Evolutionary conservation across 495 filamentous ascomycete genomes (phyloP).

Genomic region (Penicillium angulare): DNA sequence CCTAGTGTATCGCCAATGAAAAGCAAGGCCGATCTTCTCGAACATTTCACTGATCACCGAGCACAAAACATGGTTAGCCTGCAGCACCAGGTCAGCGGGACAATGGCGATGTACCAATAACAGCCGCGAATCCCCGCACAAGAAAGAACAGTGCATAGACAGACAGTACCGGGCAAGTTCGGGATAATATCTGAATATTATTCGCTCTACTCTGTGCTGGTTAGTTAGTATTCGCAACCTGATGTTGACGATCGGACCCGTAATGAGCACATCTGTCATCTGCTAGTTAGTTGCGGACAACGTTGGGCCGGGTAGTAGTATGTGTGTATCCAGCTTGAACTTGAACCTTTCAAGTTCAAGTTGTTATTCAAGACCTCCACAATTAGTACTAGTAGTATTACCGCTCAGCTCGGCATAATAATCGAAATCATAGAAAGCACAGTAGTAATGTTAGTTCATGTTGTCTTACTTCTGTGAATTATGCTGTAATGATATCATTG

Average conservation of each 20-base stretch:
- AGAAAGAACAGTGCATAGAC: background rate
- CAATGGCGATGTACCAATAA: conserved; percentile 1
- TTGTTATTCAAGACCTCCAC: background rate
- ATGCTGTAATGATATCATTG: background rate
- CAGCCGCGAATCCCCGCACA: background rate
- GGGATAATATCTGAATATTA: too few species aligned
- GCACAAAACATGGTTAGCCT: background rate
- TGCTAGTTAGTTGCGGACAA: too few species aligned
- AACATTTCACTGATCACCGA: background rate
- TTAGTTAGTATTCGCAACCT: too few species aligned
- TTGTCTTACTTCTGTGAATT: too few species aligned
- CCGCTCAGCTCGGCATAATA: background rate
- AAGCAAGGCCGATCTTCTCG: too few species aligned
- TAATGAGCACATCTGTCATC: too few species aligned
- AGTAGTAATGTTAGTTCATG: background rate
- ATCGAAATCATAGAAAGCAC: background rate
- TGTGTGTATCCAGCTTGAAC: too few species aligned
- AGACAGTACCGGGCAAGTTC: background rate
- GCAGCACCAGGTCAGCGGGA: conserved; percentile 2
- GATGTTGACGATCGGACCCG: too few species aligned
- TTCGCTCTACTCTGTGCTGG: too few species aligned
- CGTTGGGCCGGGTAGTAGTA: too few species aligned
- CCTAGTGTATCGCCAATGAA: too few species aligned
- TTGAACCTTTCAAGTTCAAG: too few species aligned
- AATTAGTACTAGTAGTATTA: background rate